These are phyloP conservation scores for Liriodendron chinense DNA, from an alignment of 164 flowering plant genomes.

Conservation along the genomic window DNA sequence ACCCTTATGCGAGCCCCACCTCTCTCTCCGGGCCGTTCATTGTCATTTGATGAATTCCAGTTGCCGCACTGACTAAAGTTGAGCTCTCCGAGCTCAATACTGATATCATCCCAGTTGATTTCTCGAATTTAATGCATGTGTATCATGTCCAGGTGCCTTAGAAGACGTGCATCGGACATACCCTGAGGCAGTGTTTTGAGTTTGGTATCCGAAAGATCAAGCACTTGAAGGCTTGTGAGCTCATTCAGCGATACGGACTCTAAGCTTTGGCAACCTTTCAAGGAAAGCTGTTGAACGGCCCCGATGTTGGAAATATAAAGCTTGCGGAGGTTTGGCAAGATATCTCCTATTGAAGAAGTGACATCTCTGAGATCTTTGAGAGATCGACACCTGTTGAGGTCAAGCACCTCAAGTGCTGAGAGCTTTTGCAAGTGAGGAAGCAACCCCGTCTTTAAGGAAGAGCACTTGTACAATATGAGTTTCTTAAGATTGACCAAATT, in stretches of 20 bases:
- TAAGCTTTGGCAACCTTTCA: conserved; percentile 4
- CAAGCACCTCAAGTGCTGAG: background rate
- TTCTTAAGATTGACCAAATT: background rate
- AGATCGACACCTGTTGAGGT: background rate
- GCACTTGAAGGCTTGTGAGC: background rate
- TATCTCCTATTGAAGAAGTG: background rate
- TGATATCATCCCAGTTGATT: background rate
- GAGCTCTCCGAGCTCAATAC: background rate
- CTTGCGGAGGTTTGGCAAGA: background rate
- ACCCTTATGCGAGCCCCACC: background rate
- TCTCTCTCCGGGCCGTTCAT: background rate
- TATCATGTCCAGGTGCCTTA: background rate
- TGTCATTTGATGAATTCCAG: background rate
- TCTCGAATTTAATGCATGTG: background rate
- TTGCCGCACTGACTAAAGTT: background rate
- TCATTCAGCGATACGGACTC: background rate
- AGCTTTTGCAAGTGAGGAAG: background rate
- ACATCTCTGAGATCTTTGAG: background rate
- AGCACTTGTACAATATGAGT: background rate
- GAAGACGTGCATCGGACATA: background rate
- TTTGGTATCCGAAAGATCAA: background rate
- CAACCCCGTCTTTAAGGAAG: background rate
- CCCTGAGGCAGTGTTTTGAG: background rate
- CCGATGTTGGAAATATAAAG: background rate
- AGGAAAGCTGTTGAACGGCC: background rate